These are phyloP conservation scores for Asterophora lycoperdoides DNA, from an alignment of 768 basidiomycete genomes.

Conservation along the genomic window DNA sequence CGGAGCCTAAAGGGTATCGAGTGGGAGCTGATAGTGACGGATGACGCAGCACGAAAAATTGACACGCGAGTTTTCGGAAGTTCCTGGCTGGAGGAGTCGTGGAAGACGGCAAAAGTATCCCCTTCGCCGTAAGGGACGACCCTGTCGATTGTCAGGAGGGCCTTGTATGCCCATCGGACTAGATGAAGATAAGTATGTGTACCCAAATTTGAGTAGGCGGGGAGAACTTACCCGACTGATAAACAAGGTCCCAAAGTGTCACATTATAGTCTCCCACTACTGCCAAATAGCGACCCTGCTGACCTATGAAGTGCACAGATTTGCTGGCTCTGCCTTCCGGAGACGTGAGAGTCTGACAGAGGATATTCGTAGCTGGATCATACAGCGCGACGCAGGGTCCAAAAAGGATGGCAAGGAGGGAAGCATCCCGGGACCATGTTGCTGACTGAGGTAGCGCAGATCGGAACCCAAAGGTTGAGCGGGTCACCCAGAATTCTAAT, in stretches of 20 bases:
- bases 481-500: conserved; percentile 75
- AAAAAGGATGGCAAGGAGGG: conserved; percentile 73
- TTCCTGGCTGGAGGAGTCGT: conserved; percentile 28
- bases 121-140: conserved; percentile 54
- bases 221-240: conserved; percentile 48
- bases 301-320: conserved; percentile 64
- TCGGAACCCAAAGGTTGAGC: conserved; percentile 68
- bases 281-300: conserved; percentile 65
- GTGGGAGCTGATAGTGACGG: conserved; percentile 38
- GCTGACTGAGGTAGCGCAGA: conserved; percentile 59
- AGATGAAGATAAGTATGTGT: background rate
- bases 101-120: conserved; percentile 58
- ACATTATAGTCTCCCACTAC: conserved; percentile 46
- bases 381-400: conserved; percentile 69
- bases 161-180: conserved; percentile 61
- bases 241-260: conserved; percentile 70
- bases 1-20: conserved; percentile 62
- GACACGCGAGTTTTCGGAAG: conserved; percentile 36
- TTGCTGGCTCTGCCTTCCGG: conserved; percentile 46
- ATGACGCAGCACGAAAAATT: conserved; percentile 45
- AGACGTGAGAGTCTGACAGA: conserved; percentile 56
- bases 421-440: conserved; percentile 83
- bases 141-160: conserved; percentile 32
- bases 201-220: background rate
- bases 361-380: conserved; percentile 57